phyloP scores from a whole-genome alignment of 306 rosid species.

The Datisca glomerata region DNA sequence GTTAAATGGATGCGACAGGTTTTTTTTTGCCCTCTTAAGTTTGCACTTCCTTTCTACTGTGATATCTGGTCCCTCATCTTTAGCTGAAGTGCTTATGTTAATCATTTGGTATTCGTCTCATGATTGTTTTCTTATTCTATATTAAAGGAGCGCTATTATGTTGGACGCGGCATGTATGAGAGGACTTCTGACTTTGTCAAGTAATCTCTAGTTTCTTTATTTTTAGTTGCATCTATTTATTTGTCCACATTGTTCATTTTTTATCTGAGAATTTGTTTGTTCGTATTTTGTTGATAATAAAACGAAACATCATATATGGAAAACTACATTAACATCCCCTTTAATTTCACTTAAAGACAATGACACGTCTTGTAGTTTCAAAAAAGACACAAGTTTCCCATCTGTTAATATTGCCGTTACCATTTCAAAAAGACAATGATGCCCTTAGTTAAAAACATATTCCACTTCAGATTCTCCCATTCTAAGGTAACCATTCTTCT shows the following conservation, averaged over 20 bases:
- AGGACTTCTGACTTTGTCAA: conserved; percentile 75
- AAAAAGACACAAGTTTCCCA: too few species aligned
- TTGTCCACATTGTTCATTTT: not conserved
- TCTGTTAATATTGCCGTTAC: too few species aligned
- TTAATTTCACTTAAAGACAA: too few species aligned
- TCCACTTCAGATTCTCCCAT: too few species aligned
- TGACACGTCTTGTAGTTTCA: too few species aligned
- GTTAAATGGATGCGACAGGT: conserved; percentile 99
- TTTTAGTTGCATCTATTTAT: not conserved
- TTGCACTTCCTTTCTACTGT: conserved; percentile 14
- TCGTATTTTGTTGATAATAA: too few species aligned
- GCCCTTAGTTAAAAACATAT: too few species aligned
- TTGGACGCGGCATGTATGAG: conserved; percentile 96
- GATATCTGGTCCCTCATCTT: conserved; percentile 4
- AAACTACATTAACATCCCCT: too few species aligned
- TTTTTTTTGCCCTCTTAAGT: conserved; percentile 6
- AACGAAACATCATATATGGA: too few species aligned
- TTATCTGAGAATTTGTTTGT: too few species aligned
- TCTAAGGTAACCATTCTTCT: too few species aligned
- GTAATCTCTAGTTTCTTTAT: conserved; percentile 28
- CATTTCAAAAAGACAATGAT: too few species aligned
- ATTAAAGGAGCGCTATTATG: conserved; percentile 91
- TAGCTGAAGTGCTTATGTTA: conserved; percentile 12
- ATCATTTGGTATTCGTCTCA: conserved; percentile 6
- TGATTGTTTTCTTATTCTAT: conserved; percentile 10